Percentiles rank a stretch among this genome's conserved stretches.
phyloP scores from a whole-genome alignment of 352 stramenopile species.

The Phytophthora europaea region DNA sequence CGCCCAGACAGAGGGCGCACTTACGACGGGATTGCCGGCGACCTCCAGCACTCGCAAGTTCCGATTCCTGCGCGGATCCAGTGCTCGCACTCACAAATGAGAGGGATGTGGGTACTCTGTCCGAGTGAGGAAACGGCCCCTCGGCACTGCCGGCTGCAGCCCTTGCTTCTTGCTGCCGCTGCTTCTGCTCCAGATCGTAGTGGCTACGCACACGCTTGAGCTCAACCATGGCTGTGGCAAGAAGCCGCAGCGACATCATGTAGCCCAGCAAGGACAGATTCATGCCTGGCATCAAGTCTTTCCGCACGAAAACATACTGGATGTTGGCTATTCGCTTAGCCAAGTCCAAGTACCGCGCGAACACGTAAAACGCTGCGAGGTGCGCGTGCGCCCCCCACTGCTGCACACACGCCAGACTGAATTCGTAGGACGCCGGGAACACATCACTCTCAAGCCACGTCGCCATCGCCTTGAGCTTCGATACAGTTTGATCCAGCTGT shows the following conservation, averaged over 20 bases:
- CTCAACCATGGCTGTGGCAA: slow-evolving; percentile 59
- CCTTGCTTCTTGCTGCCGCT: slow-evolving; percentile 49
- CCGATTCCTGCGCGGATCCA: slow-evolving; percentile 2
- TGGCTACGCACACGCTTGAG: slow-evolving; percentile 61
- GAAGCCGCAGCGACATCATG: slow-evolving; percentile 77
- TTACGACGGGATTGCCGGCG: slow-evolving; percentile 57
- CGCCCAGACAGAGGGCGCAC: slow-evolving; percentile 89
- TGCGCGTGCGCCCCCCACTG: slow-evolving; percentile 67
- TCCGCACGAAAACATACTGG: slow-evolving; percentile 85
- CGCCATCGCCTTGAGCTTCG: slow-evolving; percentile 48
- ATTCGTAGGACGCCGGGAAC: slow-evolving; percentile 70
- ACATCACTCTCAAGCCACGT: slow-evolving; percentile 54
- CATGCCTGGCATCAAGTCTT: slow-evolving; percentile 59
- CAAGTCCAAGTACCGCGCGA: slow-evolving; percentile 75
- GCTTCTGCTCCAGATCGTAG: slow-evolving; percentile 55
- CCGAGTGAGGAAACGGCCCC: slow-evolving; percentile 39
- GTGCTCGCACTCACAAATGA: slow-evolving; percentile 12
- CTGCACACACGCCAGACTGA: slow-evolving; percentile 55
- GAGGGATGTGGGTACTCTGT: slow-evolving; percentile 52
- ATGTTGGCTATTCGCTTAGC: slow-evolving; percentile 75
- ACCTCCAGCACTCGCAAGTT: neutral
- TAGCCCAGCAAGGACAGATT: slow-evolving; percentile 87
- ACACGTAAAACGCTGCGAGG: slow-evolving; percentile 82
- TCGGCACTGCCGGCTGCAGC: slow-evolving; percentile 14
- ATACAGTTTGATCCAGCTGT: slow-evolving; percentile 55